Evolutionary conservation across 495 filamentous ascomycete genomes (phyloP), one percentile per base, ranked within the genome.

Genomic region (Trichoderma erinaceum): DNA sequence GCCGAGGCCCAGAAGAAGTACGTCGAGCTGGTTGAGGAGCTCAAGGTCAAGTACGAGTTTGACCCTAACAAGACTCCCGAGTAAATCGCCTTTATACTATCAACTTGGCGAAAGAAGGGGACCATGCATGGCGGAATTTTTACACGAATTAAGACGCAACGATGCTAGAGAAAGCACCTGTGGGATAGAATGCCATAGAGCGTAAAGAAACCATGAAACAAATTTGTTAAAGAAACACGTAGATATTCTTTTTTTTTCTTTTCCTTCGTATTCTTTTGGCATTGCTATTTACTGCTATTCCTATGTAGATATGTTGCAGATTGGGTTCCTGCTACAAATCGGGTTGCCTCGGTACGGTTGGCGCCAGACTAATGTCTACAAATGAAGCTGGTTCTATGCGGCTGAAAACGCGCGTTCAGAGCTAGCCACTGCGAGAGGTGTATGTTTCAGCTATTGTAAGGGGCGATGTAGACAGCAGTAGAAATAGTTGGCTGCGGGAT

Each of bases 1-100:
- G 76, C 88, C 67, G 41, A 50, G 35, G 90, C 92, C 11, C 87
- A 94, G 86, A 84, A 85, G 74, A 80, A 85, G 69, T 97, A 97
- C 77, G 88, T 95, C 71, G 76, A 83, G 76, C 75, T 88, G 69
- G 87, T 93, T 68, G 86, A 90, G 77, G 73, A 73, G 70, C 75
- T 93, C 75, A 92, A 93, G 83, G 75, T 72, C 69, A 86, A 83
- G 73, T 86, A 90, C 78, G 89, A 87, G 64, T 88, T 80, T 72
- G 82, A 87, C 75, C 74, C 73, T 23, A 72, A 78, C 72, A 87
- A 87, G 80, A 73, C 71, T 67, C 83, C 84, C 69, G 85, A 85
- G 81, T 61, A 61, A 61, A 52, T 52, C 4, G 44, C 4, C 4
- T 13, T n/a, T 16, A 12, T 16, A 2, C 1, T 48, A 48, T 16